phyloP scores from a whole-genome alignment of 345 rosid genomes.

The Physaria fendleri region DNA sequence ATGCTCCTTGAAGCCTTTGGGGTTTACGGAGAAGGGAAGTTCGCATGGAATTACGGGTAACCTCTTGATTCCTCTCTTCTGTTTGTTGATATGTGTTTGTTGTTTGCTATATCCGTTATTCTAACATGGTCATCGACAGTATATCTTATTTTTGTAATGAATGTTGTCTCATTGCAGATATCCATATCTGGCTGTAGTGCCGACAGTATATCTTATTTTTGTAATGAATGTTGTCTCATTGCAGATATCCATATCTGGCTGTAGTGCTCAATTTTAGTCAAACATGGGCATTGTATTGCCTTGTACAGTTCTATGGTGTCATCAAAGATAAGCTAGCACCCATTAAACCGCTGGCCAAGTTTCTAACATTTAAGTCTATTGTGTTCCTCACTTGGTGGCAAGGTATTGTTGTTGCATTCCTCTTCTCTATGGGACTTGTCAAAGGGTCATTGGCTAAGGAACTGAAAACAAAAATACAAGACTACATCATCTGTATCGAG shows the following conservation, averaged over 20 bases:
- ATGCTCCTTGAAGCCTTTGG: constrained; percentile 91
- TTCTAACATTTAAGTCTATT: constrained; percentile 87
- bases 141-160: background rate
- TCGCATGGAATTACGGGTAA: constrained; percentile 93
- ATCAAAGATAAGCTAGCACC: constrained; percentile 82
- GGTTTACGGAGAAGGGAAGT: constrained; percentile 97
- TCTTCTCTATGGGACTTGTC: constrained; percentile 78
- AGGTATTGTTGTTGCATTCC: constrained; percentile 91
- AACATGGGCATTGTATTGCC: constrained; percentile 96
- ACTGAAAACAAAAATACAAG: constrained; percentile 83
- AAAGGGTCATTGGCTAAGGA: constrained; percentile 86
- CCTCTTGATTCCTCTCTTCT: background rate
- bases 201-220: no score
- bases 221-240: constrained; percentile 13
- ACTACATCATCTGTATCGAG: constrained; percentile 96
- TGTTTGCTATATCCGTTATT: background rate
- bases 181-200: no score
- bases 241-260: constrained; percentile 96
- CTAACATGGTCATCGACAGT: background rate
- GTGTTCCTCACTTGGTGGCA: constrained; percentile 99
- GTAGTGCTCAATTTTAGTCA: constrained; percentile 96
- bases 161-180: no score
- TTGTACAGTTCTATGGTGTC: constrained; percentile 87
- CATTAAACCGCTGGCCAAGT: constrained; percentile 93
- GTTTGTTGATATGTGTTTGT: background rate